Conservation (phyloP, 257 asterid genomes). For the Primulina huaijiensis region DNA sequence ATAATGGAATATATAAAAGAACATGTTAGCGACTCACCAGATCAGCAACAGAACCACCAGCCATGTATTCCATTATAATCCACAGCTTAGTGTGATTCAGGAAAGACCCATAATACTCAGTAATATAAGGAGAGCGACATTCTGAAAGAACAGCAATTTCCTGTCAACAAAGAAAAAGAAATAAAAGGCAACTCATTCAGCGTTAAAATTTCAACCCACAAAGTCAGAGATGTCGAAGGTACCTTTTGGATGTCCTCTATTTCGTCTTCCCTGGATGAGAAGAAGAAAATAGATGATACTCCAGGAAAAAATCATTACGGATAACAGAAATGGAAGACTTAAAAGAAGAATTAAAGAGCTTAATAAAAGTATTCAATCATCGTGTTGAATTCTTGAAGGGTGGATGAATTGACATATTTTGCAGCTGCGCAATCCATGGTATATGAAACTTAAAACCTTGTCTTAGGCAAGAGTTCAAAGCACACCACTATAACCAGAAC, state of each 20-base stretch:
- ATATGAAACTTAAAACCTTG: not conserved
- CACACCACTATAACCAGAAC: not conserved
- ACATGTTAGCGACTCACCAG: conserved; percentile 51
- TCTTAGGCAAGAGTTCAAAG: not conserved
- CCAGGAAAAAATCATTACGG: conserved; percentile 25
- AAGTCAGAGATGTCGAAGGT: conserved; percentile 26
- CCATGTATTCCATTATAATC: conserved; percentile 99
- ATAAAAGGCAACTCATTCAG: conserved; percentile 21
- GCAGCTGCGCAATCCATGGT: not conserved
- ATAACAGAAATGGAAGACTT: not conserved
- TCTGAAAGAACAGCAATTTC: conserved; percentile 96
- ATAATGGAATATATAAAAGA: conserved; percentile 23
- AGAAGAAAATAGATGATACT: conserved; percentile 21
- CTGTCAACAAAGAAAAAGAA: conserved; percentile 44
- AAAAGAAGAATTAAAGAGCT: not conserved
- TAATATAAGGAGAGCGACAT: conserved; percentile 90
- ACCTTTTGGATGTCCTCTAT: conserved; percentile 99
- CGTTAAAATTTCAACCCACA: conserved; percentile 12
- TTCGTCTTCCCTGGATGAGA: conserved; percentile 85
- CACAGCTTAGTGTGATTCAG: conserved; percentile 86
- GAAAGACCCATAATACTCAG: conserved; percentile 91
- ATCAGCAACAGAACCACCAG: conserved; percentile 99
- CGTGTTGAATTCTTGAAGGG: not conserved
- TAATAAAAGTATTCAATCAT: not conserved
- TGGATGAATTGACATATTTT: not conserved